These are phyloP conservation scores for Xylariaceae sp. DNA, from an alignment of 2,329 filamentous ascomycete species.

Conservation along the genomic window DNA sequence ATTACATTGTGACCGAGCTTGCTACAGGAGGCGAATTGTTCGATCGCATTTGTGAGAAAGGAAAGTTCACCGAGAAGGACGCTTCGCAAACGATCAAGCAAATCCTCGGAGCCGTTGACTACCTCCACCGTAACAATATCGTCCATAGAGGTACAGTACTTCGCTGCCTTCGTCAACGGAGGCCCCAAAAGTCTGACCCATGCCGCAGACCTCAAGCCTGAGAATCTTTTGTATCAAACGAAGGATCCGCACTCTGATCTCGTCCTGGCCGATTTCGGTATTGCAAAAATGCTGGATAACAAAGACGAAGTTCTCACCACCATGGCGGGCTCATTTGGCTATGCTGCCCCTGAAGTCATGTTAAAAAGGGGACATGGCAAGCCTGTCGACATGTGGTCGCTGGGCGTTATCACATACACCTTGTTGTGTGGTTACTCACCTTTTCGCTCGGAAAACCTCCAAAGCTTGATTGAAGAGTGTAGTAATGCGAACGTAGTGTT, in stretches of 20 bases:
- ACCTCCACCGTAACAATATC: slow-evolving; percentile 89
- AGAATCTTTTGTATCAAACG: slow-evolving; percentile 92
- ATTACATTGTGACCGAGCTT: slow-evolving; percentile 96
- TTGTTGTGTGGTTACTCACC: slow-evolving; percentile 96
- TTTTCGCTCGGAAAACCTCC: slow-evolving; percentile 89
- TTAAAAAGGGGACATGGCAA: slow-evolving; percentile 95
- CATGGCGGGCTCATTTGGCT: slow-evolving; percentile 98
- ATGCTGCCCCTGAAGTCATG: slow-evolving; percentile 97
- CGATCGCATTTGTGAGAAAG: slow-evolving; percentile 95
- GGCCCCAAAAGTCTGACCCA: slow-evolving; percentile 10
- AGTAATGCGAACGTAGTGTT: slow-evolving; percentile 78
- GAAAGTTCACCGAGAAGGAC: slow-evolving; percentile 98
- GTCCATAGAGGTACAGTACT: slow-evolving; percentile 73
- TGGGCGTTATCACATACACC: slow-evolving; percentile 98
- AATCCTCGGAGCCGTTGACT: slow-evolving; percentile 87
- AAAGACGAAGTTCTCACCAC: slow-evolving; percentile 90
- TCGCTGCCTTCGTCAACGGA: slow-evolving; percentile 11
- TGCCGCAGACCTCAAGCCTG: slow-evolving; percentile 81
- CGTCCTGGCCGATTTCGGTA: slow-evolving; percentile 94
- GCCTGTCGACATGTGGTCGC: slow-evolving; percentile 98
- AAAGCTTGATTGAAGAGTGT: slow-evolving; percentile 93
- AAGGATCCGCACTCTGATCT: slow-evolving; percentile 71
- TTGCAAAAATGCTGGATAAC: slow-evolving; percentile 93
- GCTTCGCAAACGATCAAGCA: slow-evolving; percentile 93
- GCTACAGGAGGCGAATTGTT: slow-evolving; percentile 95